A percentile compares a stretch with the other conserved stretches of the same genome.
Conservation (phyloP, 768 basidiomycete genomes). For the Boletus vinaceobasis region DNA sequence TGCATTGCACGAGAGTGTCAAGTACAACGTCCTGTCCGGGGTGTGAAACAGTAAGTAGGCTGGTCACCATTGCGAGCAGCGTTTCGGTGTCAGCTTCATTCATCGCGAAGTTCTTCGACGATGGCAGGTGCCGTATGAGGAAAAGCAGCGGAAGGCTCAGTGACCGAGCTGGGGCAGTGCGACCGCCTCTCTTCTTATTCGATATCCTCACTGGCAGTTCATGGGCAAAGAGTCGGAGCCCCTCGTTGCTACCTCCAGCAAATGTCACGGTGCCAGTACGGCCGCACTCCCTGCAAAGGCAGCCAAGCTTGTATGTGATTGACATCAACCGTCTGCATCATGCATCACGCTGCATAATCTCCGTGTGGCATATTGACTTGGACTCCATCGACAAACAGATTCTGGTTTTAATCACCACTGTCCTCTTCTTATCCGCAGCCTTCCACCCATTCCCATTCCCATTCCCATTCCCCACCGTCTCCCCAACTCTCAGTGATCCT, state of each 20-base stretch:
- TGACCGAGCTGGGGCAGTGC: not conserved
- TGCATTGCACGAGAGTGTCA: conserved; percentile 52
- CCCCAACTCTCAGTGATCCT: not conserved
- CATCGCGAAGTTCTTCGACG: conserved; percentile 16
- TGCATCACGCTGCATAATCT: not conserved
- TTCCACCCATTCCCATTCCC: not conserved
- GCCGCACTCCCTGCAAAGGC: not conserved
- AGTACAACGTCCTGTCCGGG: conserved; percentile 45
- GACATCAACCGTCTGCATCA: not conserved
- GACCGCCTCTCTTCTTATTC: not conserved
- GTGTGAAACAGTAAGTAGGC: conserved; percentile 41
- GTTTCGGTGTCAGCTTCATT: conserved; percentile 56
- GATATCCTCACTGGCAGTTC: not conserved
- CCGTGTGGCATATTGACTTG: not conserved
- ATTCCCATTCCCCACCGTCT: not conserved
- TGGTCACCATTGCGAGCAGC: conserved; percentile 63
- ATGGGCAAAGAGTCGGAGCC: conserved; percentile 13
- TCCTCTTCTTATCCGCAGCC: conserved; percentile 2
- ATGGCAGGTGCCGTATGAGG: not conserved
- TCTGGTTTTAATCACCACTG: conserved; percentile 6
- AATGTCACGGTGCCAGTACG: not conserved
- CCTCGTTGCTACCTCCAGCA: not conserved
- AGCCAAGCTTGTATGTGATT: conserved; percentile 13
- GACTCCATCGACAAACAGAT: conserved; percentile 7
- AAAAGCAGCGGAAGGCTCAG: not conserved